Conservation (phyloP, 2,329 filamentous ascomycete species). For the Alternaria brassicae region DNA sequence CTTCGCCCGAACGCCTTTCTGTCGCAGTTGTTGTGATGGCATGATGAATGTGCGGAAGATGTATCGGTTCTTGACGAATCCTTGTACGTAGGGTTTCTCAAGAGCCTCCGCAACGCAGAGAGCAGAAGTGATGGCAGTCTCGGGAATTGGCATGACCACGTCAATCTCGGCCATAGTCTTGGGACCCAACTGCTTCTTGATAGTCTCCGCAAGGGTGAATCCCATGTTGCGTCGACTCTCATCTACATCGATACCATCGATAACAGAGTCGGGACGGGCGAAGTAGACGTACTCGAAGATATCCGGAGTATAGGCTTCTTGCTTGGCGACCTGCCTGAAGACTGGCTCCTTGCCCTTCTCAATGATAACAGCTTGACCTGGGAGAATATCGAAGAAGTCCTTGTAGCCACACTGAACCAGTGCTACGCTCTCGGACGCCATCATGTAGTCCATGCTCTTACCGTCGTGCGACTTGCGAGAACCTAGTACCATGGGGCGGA, state of each 20-base stretch:
- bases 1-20: conserved; percentile 89
- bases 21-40: conserved; percentile 79
- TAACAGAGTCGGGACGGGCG: conserved; percentile 78
- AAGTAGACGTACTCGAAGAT: conserved; percentile 92
- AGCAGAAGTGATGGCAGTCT: conserved; percentile 83
- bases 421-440: conserved; percentile 88
- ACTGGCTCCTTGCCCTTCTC: conserved; percentile 76
- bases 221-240: conserved; percentile 88
- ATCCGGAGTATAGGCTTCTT: conserved; percentile 78
- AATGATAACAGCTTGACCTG: conserved; percentile 86
- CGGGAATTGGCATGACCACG: conserved; percentile 81
- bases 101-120: conserved; percentile 77
- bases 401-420: conserved; percentile 81
- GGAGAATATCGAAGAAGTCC: conserved; percentile 77
- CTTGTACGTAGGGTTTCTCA: conserved; percentile 78
- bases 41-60: conserved; percentile 89
- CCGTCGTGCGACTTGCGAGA: conserved; percentile 72
- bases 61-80: conserved; percentile 89
- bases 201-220: conserved; percentile 75
- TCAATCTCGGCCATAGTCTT: conserved; percentile 79
- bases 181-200: conserved; percentile 71
- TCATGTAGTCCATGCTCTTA: conserved; percentile 80
- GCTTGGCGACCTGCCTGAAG: conserved; percentile 75
- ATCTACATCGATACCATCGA: conserved; percentile 89
- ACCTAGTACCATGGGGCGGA: conserved; percentile 82